A percentile compares a stretch with the other conserved stretches of the same genome.
phyloP scores from a whole-genome alignment of 2,329 filamentous ascomycete species.

The Verticillium albo-atrum region DNA sequence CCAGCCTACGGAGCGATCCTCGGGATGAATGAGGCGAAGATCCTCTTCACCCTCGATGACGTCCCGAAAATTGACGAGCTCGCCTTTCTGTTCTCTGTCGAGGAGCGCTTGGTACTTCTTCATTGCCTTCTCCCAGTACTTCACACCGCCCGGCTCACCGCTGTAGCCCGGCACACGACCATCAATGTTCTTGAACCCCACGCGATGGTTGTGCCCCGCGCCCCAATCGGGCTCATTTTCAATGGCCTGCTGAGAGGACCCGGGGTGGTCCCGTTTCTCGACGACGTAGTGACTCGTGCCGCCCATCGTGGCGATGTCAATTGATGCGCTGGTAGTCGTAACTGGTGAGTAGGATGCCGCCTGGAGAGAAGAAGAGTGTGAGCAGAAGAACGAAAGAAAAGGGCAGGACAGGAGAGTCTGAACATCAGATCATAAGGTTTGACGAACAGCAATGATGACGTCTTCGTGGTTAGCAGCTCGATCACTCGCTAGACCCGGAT shows the following conservation, averaged over 20 bases:
- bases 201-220: slow-evolving; percentile 28
- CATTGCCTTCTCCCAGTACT: background rate
- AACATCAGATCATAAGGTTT: background rate
- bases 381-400: background rate
- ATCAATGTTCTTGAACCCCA: slow-evolving; percentile 31
- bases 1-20: slow-evolving; percentile 41
- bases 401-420: background rate
- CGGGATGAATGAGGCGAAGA: slow-evolving; percentile 36
- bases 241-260: slow-evolving; percentile 33
- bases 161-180: slow-evolving; percentile 28
- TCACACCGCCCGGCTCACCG: slow-evolving; percentile 1
- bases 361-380: background rate
- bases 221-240: slow-evolving; percentile 37
- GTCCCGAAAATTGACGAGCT: slow-evolving; percentile 33
- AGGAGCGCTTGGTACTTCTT: slow-evolving; percentile 2
- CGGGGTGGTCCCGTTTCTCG: slow-evolving; percentile 22
- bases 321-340: background rate
- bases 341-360: too few relatives aligned
- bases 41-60: slow-evolving; percentile 29
- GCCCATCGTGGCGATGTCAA: slow-evolving; percentile 1
- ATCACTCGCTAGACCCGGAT: background rate
- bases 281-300: slow-evolving; percentile 7
- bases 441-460: background rate
- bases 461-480: background rate
- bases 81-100: slow-evolving; percentile 13